Conservation (phyloP, 306 rosid genomes). For the Vigna radiata region DNA sequence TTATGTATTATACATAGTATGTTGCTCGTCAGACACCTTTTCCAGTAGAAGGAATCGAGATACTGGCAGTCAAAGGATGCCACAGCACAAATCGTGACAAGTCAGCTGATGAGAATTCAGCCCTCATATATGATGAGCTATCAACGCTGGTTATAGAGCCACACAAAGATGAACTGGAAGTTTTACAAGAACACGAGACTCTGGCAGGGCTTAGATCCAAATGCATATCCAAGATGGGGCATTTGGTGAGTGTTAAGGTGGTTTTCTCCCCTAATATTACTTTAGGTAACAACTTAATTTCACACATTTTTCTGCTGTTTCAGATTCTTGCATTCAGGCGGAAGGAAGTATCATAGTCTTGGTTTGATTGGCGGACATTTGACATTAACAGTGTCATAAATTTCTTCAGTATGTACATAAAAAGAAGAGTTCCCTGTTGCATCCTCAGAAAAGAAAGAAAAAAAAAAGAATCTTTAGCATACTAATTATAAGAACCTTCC, state of each 20-base stretch:
- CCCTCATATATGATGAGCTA: conserved; percentile 41
- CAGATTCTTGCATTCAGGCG: conserved; percentile 85
- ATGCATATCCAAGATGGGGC: conserved; percentile 61
- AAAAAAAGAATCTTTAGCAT: not conserved
- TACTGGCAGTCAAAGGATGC: conserved; percentile 65
- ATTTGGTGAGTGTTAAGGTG: conserved; percentile 61
- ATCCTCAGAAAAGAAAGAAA: not conserved
- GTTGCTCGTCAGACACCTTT: conserved; percentile 68
- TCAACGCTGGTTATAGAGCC: conserved; percentile 57
- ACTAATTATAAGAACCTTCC: conserved; percentile 33
- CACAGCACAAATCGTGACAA: conserved; percentile 39
- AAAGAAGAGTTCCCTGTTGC: conserved; percentile 33
- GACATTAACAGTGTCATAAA: conserved; percentile 32
- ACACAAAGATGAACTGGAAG: conserved; percentile 63
- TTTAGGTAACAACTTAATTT: not conserved
- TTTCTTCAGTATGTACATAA: conserved; percentile 37
- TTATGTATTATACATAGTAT: conserved; percentile 55
- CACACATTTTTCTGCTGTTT: conserved; percentile 43
- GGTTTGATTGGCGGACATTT: conserved; percentile 18
- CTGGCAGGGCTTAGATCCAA: conserved; percentile 69
- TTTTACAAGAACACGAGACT: conserved; percentile 70
- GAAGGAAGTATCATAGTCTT: conserved; percentile 53
- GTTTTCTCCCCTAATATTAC: not conserved
- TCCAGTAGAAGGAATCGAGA: conserved; percentile 73
- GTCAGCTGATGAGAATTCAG: conserved; percentile 40